These are phyloP conservation scores for Tieghemostelium lacteum DNA, from an alignment of 78 protist species.

Conservation along the genomic window DNA sequence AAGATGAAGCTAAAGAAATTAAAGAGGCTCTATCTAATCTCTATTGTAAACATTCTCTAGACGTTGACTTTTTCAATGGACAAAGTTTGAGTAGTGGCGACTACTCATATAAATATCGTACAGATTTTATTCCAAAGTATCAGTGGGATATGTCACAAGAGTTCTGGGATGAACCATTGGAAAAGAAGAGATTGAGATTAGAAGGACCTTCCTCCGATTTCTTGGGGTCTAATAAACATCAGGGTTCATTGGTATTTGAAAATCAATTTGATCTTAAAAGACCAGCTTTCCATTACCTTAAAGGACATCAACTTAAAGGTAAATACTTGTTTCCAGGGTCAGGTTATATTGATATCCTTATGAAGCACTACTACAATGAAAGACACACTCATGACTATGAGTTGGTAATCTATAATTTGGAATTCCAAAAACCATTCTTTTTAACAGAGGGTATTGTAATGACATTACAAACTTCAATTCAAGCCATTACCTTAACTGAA, in stretches of 20 bases:
- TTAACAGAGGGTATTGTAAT: conserved; percentile 15
- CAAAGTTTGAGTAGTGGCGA: neutral
- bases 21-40: neutral
- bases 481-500: neutral
- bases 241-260: neutral
- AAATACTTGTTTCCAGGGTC: neutral
- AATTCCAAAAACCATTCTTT: conserved; percentile 20
- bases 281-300: neutral
- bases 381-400: neutral
- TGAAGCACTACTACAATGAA: neutral
- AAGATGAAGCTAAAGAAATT: neutral
- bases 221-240: neutral
- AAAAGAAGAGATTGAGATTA: neutral
- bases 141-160: neutral
- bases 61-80: neutral
- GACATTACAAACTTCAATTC: neutral
- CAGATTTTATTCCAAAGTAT: neutral
- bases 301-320: conserved; percentile 1
- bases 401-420: neutral
- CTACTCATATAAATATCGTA: neutral
- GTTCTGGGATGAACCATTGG: neutral
- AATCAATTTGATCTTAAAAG: neutral
- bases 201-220: neutral
- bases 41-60: neutral
- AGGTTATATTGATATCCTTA: neutral